Base-by-base conservation (phyloP, 2,329 filamentous ascomycete genomes). In the Westerdykella ornata region DNA sequence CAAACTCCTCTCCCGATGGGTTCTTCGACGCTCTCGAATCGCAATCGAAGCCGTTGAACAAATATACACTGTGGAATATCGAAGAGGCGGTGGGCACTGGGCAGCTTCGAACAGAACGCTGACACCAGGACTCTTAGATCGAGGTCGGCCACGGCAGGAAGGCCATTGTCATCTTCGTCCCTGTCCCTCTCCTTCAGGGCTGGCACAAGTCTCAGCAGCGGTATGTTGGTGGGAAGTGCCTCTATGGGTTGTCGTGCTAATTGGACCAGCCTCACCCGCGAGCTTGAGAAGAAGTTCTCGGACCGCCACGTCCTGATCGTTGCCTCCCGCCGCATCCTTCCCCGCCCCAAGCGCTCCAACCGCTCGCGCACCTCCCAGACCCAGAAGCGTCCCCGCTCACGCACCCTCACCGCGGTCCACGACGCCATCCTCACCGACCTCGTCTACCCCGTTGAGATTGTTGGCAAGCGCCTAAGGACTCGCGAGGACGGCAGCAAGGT, bases 261-360 rank as follows among this genome's bases (percentile, higher is more conserved):
- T 37, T 33, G 12, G 48, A 52, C 12, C 52, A 97, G 90, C 71
- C 84, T 98, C 70, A 98, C 92, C 75, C 92, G 92, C 77, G 92
- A 98, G 82, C 89, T 98, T 70, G 92, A 98, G 85, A 98, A 98
- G 88, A 98, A 98, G 81, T 98, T 98, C 88, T 97, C 92, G 57
- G 92, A 98, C 82, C 92, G 92, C 76, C 92, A 98, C 76, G 92
- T 98, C 73, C 80, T 98, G 73, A 88, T 98, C 82, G 85, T 98
- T 66, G 92, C 92, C 65, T 94, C 90, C 69, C 92, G 92, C 81
- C 92, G 92, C 75, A 98, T 98, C 68, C 82, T 98, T 52, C 90
- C 92, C 72, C 88, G 89, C 73, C 92, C 92, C 73, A 96, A 96
- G 87, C 89, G 90, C 72, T 95, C 88, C 72, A 88, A 84, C 79